A percentile compares a stretch with the other conserved stretches of the same genome.
Evolutionary conservation across 2,329 filamentous ascomycete genomes (phyloP).

Genomic region (Talaromyces atroroseus): DNA sequence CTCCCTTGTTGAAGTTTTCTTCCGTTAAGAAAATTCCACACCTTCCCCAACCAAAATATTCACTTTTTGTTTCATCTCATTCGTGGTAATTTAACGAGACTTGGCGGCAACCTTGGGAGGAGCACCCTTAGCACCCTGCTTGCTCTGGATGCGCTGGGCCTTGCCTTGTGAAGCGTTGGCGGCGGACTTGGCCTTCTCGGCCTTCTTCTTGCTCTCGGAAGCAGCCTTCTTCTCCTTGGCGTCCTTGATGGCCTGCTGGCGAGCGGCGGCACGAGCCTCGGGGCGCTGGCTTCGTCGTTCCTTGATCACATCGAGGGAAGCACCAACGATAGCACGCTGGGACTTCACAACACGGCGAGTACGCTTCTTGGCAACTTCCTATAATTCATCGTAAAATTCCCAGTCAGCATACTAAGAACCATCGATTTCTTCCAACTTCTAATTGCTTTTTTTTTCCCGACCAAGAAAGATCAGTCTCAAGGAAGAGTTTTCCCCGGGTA

Average conservation of each 20-base stretch:
- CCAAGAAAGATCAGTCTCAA: background rate
- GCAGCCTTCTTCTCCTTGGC: slow-evolving; percentile 98
- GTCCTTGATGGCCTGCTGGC: slow-evolving; percentile 86
- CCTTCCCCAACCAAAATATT: slow-evolving; percentile 2
- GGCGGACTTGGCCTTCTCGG: slow-evolving; percentile 95
- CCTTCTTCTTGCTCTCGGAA: slow-evolving; percentile 89
- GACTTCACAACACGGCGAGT: slow-evolving; percentile 96
- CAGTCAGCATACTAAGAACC: slow-evolving; percentile 8
- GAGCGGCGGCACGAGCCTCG: slow-evolving; percentile 89
- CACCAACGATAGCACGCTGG: slow-evolving; percentile 98
- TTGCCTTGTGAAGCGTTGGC: slow-evolving; percentile 69
- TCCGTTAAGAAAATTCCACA: slow-evolving; percentile 15
- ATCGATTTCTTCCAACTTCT: slow-evolving; percentile 11
- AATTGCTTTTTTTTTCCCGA: no score
- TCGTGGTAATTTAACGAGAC: slow-evolving; percentile 61
- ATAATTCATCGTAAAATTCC: slow-evolving; percentile 32
- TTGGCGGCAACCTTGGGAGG: slow-evolving; percentile 78
- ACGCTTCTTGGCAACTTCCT: slow-evolving; percentile 99
- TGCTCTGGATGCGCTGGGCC: slow-evolving; percentile 76
- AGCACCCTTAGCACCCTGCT: slow-evolving; percentile 94
- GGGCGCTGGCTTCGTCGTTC: slow-evolving; percentile 93
- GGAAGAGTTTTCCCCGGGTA: slow-evolving; percentile 19
- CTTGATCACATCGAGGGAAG: slow-evolving; percentile 99
- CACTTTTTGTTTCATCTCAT: slow-evolving; percentile 2
- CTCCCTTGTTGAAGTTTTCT: slow-evolving; percentile 5